phyloP scores from a whole-genome alignment of 352 stramenopile species.

The Blastocystis sp. region DNA sequence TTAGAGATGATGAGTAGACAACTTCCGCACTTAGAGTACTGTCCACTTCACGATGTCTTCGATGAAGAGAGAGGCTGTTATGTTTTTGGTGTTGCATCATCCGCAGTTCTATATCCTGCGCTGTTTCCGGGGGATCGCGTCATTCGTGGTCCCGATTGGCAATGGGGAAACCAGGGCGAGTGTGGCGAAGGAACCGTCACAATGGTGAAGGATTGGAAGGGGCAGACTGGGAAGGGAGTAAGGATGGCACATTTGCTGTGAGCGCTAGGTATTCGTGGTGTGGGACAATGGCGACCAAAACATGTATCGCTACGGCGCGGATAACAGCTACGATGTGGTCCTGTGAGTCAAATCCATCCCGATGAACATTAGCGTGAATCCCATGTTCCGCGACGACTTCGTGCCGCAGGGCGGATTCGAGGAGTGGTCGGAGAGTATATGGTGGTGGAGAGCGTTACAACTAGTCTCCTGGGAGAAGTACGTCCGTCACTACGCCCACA shows the following conservation, averaged over 20 bases:
- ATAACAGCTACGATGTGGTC: conserved; percentile 66
- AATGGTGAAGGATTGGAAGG: conserved; percentile 62
- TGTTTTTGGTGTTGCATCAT: background rate
- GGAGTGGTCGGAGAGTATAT: conserved; percentile 39
- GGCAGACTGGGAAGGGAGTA: conserved; percentile 22
- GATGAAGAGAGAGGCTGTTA: conserved; percentile 56
- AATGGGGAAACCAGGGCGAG: conserved; percentile 53
- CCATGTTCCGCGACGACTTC: conserved; percentile 36
- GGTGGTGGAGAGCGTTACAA: background rate
- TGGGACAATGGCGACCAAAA: conserved; percentile 61
- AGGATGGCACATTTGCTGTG: background rate
- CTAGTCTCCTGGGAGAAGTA: conserved; percentile 60
- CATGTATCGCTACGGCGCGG: conserved; percentile 61
- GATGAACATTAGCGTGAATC: conserved; percentile 8
- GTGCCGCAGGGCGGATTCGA: conserved; percentile 9
- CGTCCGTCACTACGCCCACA: conserved; percentile 21
- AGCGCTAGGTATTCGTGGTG: conserved; percentile 5
- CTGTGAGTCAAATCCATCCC: background rate
- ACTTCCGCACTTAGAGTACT: conserved; percentile 63
- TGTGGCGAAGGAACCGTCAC: conserved; percentile 52
- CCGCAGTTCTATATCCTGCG: conserved; percentile 37
- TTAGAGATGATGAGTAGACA: background rate
- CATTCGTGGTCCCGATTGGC: conserved; percentile 63
- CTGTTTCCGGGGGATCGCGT: conserved; percentile 37
- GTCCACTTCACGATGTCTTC: conserved; percentile 64